Evolutionary conservation across 2,329 filamentous ascomycete genomes (phyloP).

Genomic region (Dothistroma pini): DNA sequence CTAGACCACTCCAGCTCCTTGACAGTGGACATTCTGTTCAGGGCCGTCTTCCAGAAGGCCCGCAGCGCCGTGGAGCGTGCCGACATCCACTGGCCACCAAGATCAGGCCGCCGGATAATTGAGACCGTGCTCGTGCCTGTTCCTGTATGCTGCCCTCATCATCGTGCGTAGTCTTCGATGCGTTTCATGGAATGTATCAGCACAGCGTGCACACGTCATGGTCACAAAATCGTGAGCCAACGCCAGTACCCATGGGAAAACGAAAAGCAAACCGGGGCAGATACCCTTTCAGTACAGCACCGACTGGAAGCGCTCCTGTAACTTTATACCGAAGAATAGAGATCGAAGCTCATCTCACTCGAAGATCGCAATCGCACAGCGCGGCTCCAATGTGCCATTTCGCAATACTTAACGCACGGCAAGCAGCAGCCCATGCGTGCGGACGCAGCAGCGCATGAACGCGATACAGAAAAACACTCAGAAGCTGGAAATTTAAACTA

Average conservation of each 20-base stretch:
- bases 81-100: conserved; percentile 20
- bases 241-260: conserved; percentile 5
- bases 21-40: conserved; percentile 15
- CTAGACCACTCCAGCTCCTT: conserved; percentile 21
- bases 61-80: conserved; percentile 12
- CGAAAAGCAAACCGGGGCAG: conserved; percentile 20
- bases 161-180: conserved; percentile 5
- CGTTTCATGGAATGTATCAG: conserved; percentile 15
- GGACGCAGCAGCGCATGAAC: conserved; percentile 16
- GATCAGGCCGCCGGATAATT: conserved; percentile 11
- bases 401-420: conserved; percentile 17
- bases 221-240: background rate
- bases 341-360: conserved; percentile 12
- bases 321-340: conserved; percentile 18
- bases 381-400: conserved; percentile 14
- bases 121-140: conserved; percentile 12
- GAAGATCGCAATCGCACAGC: conserved; percentile 19
- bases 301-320: conserved; percentile 16
- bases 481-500: conserved; percentile 19
- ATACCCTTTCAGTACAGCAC: conserved; percentile 18
- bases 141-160: background rate
- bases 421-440: conserved; percentile 9
- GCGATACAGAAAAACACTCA: conserved; percentile 17
- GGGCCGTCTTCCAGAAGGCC: conserved; percentile 23
- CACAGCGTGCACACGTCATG: background rate